Evolutionary conservation across 2,329 filamentous ascomycete species (phyloP).

Genomic region (Cephalotrichum gorgonifer): DNA sequence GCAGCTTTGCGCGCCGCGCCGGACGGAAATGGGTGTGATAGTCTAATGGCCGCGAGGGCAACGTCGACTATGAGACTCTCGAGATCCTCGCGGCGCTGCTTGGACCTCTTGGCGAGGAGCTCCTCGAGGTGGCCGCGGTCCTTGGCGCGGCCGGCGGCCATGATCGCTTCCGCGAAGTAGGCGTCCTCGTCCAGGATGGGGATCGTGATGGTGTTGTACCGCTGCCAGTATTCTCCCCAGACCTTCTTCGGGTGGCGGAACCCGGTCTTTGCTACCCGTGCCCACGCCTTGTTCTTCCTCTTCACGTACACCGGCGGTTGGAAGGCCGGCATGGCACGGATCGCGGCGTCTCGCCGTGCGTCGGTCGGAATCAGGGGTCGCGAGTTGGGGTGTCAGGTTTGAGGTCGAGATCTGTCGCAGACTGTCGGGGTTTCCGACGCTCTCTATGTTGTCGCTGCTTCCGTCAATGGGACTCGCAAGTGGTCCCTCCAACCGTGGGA

Average conservation of each 20-base stretch:
- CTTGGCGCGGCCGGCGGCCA: constrained; percentile 5
- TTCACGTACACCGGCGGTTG: not conserved
- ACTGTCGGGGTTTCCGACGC: too few relatives aligned
- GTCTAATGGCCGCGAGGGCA: not conserved
- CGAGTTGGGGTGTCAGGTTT: too few relatives aligned
- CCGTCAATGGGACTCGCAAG: too few relatives aligned
- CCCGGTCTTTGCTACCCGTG: constrained; percentile 2
- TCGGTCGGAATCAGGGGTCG: too few relatives aligned
- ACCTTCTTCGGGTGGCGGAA: constrained; percentile 3
- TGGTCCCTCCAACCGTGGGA: too few relatives aligned
- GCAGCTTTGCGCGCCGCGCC: not conserved
- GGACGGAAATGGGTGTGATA: not conserved
- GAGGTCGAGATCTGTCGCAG: too few relatives aligned
- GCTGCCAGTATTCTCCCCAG: constrained; percentile 6
- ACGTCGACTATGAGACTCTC: not conserved
- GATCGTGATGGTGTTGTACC: constrained; percentile 8
- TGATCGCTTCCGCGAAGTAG: constrained; percentile 7
- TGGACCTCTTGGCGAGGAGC: constrained; percentile 4
- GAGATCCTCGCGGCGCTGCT: constrained; percentile 3
- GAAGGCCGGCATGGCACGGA: constrained; percentile 6
- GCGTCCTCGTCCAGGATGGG: constrained; percentile 7
- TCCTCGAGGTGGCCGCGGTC: constrained; percentile 6
- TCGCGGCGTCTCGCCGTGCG: too few relatives aligned
- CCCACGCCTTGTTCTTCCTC: constrained; percentile 5
- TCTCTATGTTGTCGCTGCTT: too few relatives aligned